phyloP scores from a whole-genome alignment of 2,329 filamentous ascomycete species.

The Dissoconium aciculare region DNA sequence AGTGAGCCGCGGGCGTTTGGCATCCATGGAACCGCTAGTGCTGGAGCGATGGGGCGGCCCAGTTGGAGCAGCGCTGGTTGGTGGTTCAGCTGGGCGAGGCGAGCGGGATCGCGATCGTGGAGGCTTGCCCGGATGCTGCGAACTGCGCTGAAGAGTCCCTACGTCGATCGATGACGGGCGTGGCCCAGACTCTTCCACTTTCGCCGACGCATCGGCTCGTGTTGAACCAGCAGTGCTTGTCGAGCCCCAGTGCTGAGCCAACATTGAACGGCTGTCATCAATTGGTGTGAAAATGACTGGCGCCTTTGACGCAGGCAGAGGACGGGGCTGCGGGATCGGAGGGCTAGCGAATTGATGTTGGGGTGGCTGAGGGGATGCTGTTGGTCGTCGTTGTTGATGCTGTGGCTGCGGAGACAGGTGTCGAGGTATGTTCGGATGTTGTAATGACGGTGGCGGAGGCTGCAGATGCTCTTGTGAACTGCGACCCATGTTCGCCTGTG shows the following conservation, averaged over 20 bases:
- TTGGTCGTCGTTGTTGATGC: constrained; percentile 19
- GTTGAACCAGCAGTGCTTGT: constrained; percentile 38
- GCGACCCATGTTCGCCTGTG: constrained; percentile 39
- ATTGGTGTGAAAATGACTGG: constrained; percentile 97
- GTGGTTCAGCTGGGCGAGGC: constrained; percentile 33
- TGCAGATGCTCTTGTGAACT: constrained; percentile 17
- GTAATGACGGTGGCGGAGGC: constrained; percentile 23
- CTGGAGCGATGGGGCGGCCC: constrained; percentile 65
- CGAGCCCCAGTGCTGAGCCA: constrained; percentile 60
- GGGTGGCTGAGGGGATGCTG: constrained; percentile 37
- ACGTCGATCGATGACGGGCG: too few relatives aligned
- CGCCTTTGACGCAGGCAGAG: constrained; percentile 47
- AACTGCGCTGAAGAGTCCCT: constrained; percentile 27
- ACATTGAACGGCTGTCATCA: constrained; percentile 75
- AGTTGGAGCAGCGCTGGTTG: constrained; percentile 45
- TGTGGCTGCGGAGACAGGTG: constrained; percentile 25
- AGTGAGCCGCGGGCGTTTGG: constrained; percentile 67
- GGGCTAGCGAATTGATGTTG: constrained; percentile 37
- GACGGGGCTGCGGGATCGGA: constrained; percentile 48
- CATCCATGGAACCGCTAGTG: constrained; percentile 49
- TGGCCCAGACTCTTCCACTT: constrained; percentile 28
- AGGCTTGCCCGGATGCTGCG: constrained; percentile 23
- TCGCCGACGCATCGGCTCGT: constrained; percentile 30
- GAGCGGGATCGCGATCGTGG: constrained; percentile 10
- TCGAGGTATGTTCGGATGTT: constrained; percentile 19